Base-by-base conservation (phyloP, 352 stramenopile species). In the Pythium coloratum region DNA sequence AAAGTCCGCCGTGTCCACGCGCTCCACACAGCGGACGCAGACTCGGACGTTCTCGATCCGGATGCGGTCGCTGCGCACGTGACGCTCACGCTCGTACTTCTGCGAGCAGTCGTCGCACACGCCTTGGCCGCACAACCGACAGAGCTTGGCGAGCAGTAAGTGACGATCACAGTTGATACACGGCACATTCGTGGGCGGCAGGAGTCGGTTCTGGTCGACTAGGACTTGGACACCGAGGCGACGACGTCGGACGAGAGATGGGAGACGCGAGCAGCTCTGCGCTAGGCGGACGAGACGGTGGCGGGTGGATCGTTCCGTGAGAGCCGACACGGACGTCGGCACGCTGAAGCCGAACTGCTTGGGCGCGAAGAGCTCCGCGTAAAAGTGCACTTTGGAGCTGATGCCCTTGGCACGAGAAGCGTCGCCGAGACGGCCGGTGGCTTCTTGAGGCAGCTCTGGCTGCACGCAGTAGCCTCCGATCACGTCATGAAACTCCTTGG, bases 101-200 rank as follows among this genome's bases (percentile, higher is more conserved):
- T 28, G 56, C 33, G 69, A 78, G 62, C 84, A 92, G 47, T 68
- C 70, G 53, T 76, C 62, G 61, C 84, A 92, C 34, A 90, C 81
- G 51, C 74, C 66, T 62, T 86, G 85, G 9, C 80, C 80, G 44
- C 84, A 90, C 24, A 92, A 62, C 36, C 84, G 71, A 59, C 84
- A 92, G n/a, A 73, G 73, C 55, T 85, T 82, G 24, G 73, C 71
- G 62, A 71, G 7, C n/a, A 78, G 57, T 42, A 91, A 64, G 20
- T 70, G 78, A 61, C 81, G 84, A 12, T 75, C 78, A 42, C 84
- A 92, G 63, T 76, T 82, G 32, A 83, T 80, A 55, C 84, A 92
- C 30, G 71, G 75, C 6, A 70, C 67, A 70, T 89, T 92, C n/a
- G 57, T 71, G 16, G 67, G 81, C 6, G 74, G 71, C 12, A 81